Evolutionary conservation across 441 rosid genomes (phyloP), one percentile per base, ranked within the genome.

Genomic region (Manihot esculenta): DNA sequence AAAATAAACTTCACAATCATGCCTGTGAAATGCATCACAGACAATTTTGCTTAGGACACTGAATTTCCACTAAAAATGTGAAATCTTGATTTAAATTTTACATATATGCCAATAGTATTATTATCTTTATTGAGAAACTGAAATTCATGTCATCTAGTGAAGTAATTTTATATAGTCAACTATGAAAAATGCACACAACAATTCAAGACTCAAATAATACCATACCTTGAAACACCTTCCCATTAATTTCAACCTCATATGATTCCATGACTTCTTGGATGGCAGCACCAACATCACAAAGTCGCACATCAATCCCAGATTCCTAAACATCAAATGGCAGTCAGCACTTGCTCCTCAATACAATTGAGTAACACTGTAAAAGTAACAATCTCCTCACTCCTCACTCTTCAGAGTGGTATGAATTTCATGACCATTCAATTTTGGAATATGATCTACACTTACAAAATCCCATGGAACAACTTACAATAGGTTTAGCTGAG

Each of bases 241-340:
- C 97, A 73, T 92, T 95, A 68, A 95, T 95, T 79, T 95, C 98
- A 83, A 95, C 97, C 80, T 95, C 99, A 50, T 92, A 84, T 3
- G 99, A 95, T 82, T 92, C 97, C 97, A 92, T 95, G 69, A 92
- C 99, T 78, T 95, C 98, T 82, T 93, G 95, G 82, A 95, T 92
- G 64, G 99, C 97, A 76, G 99, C 96, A 79, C 98, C 99, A 67
- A 95, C 84, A 73, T 95, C 96, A 72, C 97, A 87, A 45, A 91
- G 93, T 75, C 98, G 97, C 62, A 92, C 99, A 79, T 95, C 98
- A 3, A 95, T 91, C 21, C 99, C 95, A 73, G 98, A 74, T 88
- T 95, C 99, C 99, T 89, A 68, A 53, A 84, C 66, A 66, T 75
- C 44, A 73, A 74, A 72, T 50, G 11, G 45, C 48, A 67, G 33